These are phyloP conservation scores for Candida tibetensis DNA, from an alignment of 805 yeast genomes.

Conservation along the genomic window DNA sequence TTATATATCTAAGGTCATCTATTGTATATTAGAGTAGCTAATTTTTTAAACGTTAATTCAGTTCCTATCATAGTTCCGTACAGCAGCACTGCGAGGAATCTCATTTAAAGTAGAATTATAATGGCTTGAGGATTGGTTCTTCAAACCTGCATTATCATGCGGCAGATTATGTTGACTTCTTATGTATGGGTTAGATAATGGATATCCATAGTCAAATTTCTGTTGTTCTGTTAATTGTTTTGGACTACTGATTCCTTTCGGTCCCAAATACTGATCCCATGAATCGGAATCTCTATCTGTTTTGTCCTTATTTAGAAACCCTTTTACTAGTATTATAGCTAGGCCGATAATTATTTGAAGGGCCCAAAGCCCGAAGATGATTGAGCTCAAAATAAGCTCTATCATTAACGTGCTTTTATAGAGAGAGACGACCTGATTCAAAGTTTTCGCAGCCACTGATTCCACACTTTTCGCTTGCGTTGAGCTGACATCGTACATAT, in stretches of 20 bases:
- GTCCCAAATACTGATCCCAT: too few species aligned
- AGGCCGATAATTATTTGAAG: conserved; percentile 9
- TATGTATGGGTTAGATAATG: conserved; percentile 20
- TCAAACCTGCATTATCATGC: too few species aligned
- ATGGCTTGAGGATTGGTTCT: too few species aligned
- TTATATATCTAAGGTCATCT: too few species aligned
- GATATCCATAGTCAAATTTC: conserved; percentile 24
- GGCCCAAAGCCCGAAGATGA: conserved; percentile 11
- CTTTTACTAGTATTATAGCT: too few species aligned
- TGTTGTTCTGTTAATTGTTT: conserved; percentile 24
- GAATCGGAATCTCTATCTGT: neutral
- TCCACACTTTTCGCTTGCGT: neutral
- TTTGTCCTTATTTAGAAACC: neutral
- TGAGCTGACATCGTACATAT: conserved; percentile 1
- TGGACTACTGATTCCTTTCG: conserved; percentile 22
- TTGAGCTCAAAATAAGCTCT: conserved; percentile 6
- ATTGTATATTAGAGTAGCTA: too few species aligned
- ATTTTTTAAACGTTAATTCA: too few species aligned
- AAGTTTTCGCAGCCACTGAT: neutral
- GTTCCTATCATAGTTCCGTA: too few species aligned
- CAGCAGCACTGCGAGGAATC: too few species aligned
- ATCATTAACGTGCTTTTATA: conserved; percentile 6
- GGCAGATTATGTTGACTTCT: too few species aligned
- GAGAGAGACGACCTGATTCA: conserved; percentile 1
- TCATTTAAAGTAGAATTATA: too few species aligned